Percentiles rank a stretch among this genome's conserved stretches.
phyloP scores from a whole-genome alignment of 495 filamentous ascomycete species.

The Margaritispora aquatica region DNA sequence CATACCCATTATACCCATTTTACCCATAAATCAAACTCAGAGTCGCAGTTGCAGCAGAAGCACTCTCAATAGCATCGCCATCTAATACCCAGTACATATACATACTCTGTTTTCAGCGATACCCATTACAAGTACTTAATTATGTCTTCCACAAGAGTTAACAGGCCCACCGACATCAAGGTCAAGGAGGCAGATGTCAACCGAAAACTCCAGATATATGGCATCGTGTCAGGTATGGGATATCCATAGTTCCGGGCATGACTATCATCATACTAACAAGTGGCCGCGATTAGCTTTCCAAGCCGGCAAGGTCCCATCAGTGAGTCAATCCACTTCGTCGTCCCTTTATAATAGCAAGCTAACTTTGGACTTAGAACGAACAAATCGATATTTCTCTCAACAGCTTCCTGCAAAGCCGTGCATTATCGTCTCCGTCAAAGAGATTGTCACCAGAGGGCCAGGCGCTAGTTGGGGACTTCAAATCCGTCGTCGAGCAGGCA shows the following conservation, averaged over 20 bases:
- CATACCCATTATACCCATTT: not conserved
- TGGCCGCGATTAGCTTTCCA: conserved; percentile 60
- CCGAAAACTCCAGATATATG: conserved; percentile 89
- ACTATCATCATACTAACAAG: conserved; percentile 1
- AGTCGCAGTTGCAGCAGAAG: too few relatives aligned
- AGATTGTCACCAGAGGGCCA: conserved; percentile 80
- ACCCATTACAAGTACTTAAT: conserved; percentile 8
- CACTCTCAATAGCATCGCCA: not conserved
- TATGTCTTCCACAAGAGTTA: conserved; percentile 36
- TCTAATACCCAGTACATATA: too few relatives aligned
- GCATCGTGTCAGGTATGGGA: conserved; percentile 75
- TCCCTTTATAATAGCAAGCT: not conserved
- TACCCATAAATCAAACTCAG: not conserved
- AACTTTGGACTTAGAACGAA: conserved; percentile 49
- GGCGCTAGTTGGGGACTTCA: conserved; percentile 67
- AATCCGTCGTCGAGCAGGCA: conserved; percentile 79
- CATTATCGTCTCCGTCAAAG: conserved; percentile 62
- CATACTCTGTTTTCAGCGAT: conserved; percentile 20
- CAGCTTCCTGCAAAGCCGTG: conserved; percentile 62
- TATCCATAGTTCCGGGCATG: too few relatives aligned
- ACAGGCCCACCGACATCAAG: conserved; percentile 58
- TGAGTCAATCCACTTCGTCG: conserved; percentile 38
- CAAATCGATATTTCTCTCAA: conserved; percentile 95
- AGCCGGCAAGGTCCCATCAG: conserved; percentile 85
- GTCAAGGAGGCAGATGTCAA: conserved; percentile 64